These are phyloP conservation scores for Eucalyptus marginata DNA, from an alignment of 345 rosid genomes.

Conservation along the genomic window DNA sequence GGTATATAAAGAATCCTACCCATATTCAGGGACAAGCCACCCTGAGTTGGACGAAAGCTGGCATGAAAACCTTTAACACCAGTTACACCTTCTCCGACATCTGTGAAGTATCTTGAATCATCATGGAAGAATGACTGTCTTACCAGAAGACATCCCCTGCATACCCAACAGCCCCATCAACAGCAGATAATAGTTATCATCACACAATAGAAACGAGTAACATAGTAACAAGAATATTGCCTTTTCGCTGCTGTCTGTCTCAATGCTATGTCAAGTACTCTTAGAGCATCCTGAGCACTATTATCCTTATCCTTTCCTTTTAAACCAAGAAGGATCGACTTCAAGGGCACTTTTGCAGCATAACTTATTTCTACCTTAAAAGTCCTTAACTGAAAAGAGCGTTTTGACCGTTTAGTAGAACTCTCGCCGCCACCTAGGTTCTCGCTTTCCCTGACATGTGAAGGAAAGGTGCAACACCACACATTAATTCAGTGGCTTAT, in stretches of 20 bases:
- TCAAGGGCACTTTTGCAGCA: slow-evolving; percentile 49
- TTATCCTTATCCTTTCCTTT: slow-evolving; percentile 34
- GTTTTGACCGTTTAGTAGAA: slow-evolving; percentile 44
- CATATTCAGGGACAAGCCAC: slow-evolving; percentile 75
- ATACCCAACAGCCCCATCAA: neutral
- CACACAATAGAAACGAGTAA: neutral
- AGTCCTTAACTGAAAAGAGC: slow-evolving; percentile 35
- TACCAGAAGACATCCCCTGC: slow-evolving; percentile 81
- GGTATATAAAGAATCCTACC: slow-evolving; percentile 25
- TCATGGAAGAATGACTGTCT: slow-evolving; percentile 74
- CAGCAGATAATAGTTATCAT: neutral
- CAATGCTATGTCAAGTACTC: slow-evolving; percentile 65
- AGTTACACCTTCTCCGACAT: slow-evolving; percentile 60
- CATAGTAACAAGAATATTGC: slow-evolving; percentile 6
- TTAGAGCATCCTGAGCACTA: slow-evolving; percentile 51
- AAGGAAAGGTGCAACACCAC: slow-evolving; percentile 3
- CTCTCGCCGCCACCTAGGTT: slow-evolving; percentile 16
- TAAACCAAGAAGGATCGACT: slow-evolving; percentile 31
- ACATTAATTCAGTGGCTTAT: neutral
- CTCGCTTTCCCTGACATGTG: neutral
- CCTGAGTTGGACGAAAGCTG: slow-evolving; percentile 76
- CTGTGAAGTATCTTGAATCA: slow-evolving; percentile 24
- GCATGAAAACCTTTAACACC: slow-evolving; percentile 79
- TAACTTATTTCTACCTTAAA: slow-evolving; percentile 46
- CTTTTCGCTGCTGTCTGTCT: slow-evolving; percentile 83